These are phyloP conservation scores for Backusella westeae DNA, from an alignment of 192 early-diverging fungal species.

Conservation along the genomic window DNA sequence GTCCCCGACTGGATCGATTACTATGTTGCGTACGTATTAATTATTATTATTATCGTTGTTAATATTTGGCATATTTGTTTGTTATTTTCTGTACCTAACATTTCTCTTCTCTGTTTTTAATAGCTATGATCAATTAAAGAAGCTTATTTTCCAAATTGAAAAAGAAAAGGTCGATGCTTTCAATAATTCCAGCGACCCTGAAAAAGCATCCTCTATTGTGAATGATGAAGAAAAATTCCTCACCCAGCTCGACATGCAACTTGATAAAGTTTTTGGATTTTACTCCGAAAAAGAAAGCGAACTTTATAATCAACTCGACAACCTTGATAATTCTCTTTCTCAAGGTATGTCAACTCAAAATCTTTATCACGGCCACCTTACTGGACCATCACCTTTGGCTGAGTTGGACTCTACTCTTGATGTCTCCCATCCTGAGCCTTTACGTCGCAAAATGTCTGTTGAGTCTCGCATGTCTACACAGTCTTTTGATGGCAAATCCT, in stretches of 20 bases:
- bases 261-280: constrained; percentile 67
- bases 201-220: background rate
- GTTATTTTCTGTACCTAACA: background rate
- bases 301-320: constrained; percentile 52
- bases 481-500: constrained; percentile 3
- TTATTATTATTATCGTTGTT: background rate
- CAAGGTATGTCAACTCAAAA: constrained; percentile 1
- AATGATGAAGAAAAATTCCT: constrained; percentile 43
- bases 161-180: constrained; percentile 30
- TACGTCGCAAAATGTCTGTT: constrained; percentile 14
- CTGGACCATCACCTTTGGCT: background rate
- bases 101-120: background rate
- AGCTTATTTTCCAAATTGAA: constrained; percentile 35
- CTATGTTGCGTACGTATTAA: constrained; percentile 68
- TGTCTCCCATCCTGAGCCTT: background rate
- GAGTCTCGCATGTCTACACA: constrained; percentile 27
- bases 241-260: constrained; percentile 66
- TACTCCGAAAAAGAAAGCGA: constrained; percentile 70
- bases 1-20: constrained; percentile 84
- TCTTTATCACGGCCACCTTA: background rate
- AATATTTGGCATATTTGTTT: background rate
- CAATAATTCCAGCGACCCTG: constrained; percentile 12
- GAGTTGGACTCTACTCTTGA: constrained; percentile 9
- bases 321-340: constrained; percentile 39
- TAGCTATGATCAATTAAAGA: constrained; percentile 37